Evolutionary conservation across 495 filamentous ascomycete genomes (phyloP), one percentile per base, ranked within the genome.

Genomic region (Aspergillus leporis): DNA sequence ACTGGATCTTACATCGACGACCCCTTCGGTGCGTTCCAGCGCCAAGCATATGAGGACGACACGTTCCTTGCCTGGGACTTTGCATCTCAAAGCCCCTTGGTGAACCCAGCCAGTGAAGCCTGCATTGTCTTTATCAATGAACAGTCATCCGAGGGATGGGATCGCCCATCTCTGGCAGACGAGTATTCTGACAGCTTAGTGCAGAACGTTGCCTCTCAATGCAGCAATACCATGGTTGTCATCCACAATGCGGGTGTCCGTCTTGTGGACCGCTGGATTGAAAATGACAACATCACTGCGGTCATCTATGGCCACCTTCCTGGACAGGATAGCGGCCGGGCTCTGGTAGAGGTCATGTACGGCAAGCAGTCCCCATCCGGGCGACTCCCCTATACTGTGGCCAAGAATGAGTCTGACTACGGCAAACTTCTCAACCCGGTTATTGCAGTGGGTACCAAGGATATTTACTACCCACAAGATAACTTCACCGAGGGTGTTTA

Each of bases 351-450:
- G 6, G 63, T 90, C 16, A 70, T 90, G 1, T 89, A 87, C 66
- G 87, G 87, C 13, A 69, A 76, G n/a, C 67, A 71, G 12, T 83
- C 79, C 36, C 82, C 81, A 0, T 85, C 79, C 1, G 89, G 88
- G 18, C 84, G 87, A 38, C 76, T 92, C 4, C 86, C 87, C 0
- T 91, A 92, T 63, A 91, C 88, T 0, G 81, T 92, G 12, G 87
- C 87, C 4, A 77, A 78, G 22, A 82, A 86, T 55, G 83, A 83
- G 56, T 71, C 67, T 14, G 85, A 92, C 59, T 92, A 87, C 63
- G 81, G 84, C 8, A 84, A 53, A 14, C 62, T 64, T 56, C 58
- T 46, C 31, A 55, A 90, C 58, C 77, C 84, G 8, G 87, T 19
- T 78, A 14, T 36, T 2, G 8, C 34, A 14, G 8, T 36, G 9